These are phyloP conservation scores for Torulaspora gathmanii DNA, from an alignment of 805 yeast species.

Conservation along the genomic window DNA sequence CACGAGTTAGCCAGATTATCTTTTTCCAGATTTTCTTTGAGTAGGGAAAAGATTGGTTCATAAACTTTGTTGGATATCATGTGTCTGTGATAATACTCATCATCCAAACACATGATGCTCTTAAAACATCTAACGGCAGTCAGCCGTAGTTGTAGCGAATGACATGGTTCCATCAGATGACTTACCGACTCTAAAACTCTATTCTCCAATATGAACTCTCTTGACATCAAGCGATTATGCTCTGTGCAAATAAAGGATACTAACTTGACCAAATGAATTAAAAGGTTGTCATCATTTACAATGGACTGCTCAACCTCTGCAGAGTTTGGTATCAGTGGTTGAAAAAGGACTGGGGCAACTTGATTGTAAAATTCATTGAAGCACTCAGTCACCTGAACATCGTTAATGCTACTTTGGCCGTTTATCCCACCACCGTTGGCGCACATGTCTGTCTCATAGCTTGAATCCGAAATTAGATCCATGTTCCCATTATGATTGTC, in stretches of 20 bases:
- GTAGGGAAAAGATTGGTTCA: constrained; percentile 44
- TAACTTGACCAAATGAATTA: constrained; percentile 64
- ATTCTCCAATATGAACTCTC: constrained; percentile 60
- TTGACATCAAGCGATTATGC: constrained; percentile 54
- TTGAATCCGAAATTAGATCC: constrained; percentile 9
- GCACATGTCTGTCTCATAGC: constrained; percentile 4
- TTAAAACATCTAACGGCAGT: constrained; percentile 69
- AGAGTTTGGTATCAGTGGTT: constrained; percentile 38
- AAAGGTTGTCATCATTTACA: constrained; percentile 39
- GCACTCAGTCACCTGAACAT: constrained; percentile 28
- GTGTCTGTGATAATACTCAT: constrained; percentile 52
- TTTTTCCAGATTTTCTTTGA: constrained; percentile 44
- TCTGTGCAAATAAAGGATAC: constrained; percentile 61
- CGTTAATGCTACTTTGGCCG: constrained; percentile 1
- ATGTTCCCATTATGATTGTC: constrained; percentile 16
- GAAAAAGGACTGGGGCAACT: constrained; percentile 57
- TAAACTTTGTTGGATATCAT: constrained; percentile 54
- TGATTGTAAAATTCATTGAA: constrained; percentile 55
- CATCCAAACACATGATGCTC: constrained; percentile 56
- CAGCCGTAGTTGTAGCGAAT: constrained; percentile 50
- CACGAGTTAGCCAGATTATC: constrained; percentile 72
- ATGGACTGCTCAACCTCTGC: constrained; percentile 5
- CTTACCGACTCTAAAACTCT: constrained; percentile 54
- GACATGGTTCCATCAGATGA: constrained; percentile 40
- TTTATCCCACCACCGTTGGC: constrained; percentile 8